Evolutionary conservation across 1,284 basidiomycete genomes (phyloP).

Genomic region (Ustilago crameri): DNA sequence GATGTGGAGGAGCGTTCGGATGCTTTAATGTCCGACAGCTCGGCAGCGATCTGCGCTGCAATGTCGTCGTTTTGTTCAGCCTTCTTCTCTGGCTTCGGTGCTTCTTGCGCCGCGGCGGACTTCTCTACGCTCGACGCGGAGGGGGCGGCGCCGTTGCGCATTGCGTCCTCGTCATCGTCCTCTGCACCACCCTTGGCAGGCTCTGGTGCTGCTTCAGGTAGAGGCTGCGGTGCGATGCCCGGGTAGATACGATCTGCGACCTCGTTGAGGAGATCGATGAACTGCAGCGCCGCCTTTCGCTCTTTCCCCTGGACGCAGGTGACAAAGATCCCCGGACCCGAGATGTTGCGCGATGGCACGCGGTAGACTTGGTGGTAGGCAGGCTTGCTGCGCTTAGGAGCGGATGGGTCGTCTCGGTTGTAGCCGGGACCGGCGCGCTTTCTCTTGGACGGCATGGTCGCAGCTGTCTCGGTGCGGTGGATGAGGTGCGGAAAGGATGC

Average conservation of each 20-base stretch:
- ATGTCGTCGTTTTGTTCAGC: slow-evolving; percentile 54
- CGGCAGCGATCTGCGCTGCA: slow-evolving; percentile 59
- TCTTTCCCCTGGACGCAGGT: slow-evolving; percentile 59
- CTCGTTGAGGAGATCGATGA: slow-evolving; percentile 59
- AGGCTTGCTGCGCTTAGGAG: slow-evolving; percentile 21
- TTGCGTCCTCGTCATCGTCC: slow-evolving; percentile 50
- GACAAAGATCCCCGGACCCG: slow-evolving; percentile 59
- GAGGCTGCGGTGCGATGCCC: slow-evolving; percentile 29
- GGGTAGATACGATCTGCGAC: slow-evolving; percentile 54
- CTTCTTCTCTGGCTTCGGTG: slow-evolving; percentile 7
- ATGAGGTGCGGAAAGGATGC: slow-evolving; percentile 2
- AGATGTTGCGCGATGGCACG: slow-evolving; percentile 33
- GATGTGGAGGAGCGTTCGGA: slow-evolving; percentile 16
- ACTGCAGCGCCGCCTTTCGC: slow-evolving; percentile 61
- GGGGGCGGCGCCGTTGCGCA: slow-evolving; percentile 43
- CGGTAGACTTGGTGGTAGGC: slow-evolving; percentile 40
- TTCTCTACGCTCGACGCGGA: slow-evolving; percentile 1
- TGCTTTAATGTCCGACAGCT: slow-evolving; percentile 49
- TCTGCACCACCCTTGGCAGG: slow-evolving; percentile 2
- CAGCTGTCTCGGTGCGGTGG: not conserved
- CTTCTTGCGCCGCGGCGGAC: not conserved
- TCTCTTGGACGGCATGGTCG: slow-evolving; percentile 40
- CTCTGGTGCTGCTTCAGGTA: slow-evolving; percentile 4
- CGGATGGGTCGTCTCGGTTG: slow-evolving; percentile 26
- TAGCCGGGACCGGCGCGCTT: slow-evolving; percentile 42